phyloP scores from a whole-genome alignment of 768 basidiomycete genomes.

The Flagelloscypha sp. region DNA sequence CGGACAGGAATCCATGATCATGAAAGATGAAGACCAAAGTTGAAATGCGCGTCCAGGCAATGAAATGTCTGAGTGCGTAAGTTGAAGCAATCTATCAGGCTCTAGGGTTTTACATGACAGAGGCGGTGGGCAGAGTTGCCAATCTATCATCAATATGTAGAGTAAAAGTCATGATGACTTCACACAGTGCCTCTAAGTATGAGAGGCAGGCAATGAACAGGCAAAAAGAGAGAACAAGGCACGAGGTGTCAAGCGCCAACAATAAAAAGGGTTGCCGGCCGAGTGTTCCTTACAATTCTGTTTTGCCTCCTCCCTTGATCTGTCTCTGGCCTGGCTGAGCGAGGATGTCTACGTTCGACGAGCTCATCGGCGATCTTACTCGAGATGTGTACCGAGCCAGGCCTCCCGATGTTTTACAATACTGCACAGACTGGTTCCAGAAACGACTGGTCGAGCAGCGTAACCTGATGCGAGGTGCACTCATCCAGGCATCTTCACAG shows the following conservation, averaged over 20 bases:
- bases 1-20: too few relatives aligned
- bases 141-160: not conserved
- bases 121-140: too few relatives aligned
- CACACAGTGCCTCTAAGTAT: not conserved
- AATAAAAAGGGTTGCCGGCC: not conserved
- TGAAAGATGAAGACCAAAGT: too few relatives aligned
- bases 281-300: not conserved
- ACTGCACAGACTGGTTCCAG: constrained; percentile 93
- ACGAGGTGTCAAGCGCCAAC: not conserved
- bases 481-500: constrained; percentile 46
- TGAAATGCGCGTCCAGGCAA: too few relatives aligned
- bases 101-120: too few relatives aligned
- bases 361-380: constrained; percentile 76
- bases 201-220: not conserved
- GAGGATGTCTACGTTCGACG: constrained; percentile 76
- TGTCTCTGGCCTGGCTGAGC: not conserved
- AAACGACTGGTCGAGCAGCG: constrained; percentile 80
- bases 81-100: too few relatives aligned
- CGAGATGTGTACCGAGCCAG: constrained; percentile 80
- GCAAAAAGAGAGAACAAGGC: not conserved
- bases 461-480: constrained; percentile 57
- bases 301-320: not conserved
- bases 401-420: constrained; percentile 87
- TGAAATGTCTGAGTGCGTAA: too few relatives aligned
- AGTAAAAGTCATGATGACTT: not conserved